Conservation (phyloP, 768 basidiomycete species). For the Leccinum ochraceum region DNA sequence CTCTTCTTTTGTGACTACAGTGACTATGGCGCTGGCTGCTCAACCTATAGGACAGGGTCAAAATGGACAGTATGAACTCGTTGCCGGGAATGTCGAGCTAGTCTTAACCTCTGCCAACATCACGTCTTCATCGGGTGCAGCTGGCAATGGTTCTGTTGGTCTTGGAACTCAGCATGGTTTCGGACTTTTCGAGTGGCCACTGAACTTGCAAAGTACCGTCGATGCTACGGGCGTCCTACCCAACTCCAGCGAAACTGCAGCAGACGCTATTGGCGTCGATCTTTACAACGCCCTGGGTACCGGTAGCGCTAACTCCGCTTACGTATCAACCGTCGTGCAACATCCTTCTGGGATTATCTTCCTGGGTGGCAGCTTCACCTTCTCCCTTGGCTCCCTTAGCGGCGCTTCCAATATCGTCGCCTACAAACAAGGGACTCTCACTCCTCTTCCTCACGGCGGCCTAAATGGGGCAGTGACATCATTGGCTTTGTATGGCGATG, state of each 20-base stretch:
- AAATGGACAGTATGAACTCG: slow-evolving; percentile 71
- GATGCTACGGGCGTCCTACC: slow-evolving; percentile 65
- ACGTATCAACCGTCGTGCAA: slow-evolving; percentile 58
- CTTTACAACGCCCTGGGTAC: slow-evolving; percentile 65
- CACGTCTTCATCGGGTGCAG: slow-evolving; percentile 35
- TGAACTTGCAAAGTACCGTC: slow-evolving; percentile 41
- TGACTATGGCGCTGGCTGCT: slow-evolving; percentile 73
- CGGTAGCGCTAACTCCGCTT: slow-evolving; percentile 33
- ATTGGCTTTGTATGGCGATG: slow-evolving; percentile 59
- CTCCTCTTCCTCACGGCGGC: slow-evolving; percentile 60
- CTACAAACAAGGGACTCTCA: slow-evolving; percentile 60
- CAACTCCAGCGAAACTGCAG: slow-evolving; percentile 67
- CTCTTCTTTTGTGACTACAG: slow-evolving; percentile 66
- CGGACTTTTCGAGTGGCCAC: slow-evolving; percentile 90
- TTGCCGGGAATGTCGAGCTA: slow-evolving; percentile 86
- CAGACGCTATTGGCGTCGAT: slow-evolving; percentile 63
- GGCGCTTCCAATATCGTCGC: slow-evolving; percentile 71
- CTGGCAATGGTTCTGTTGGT: slow-evolving; percentile 33
- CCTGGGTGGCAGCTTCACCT: slow-evolving; percentile 75
- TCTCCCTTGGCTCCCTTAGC: slow-evolving; percentile 55
- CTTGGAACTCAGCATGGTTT: slow-evolving; percentile 52
- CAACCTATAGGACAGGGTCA: slow-evolving; percentile 62
- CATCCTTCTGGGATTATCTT: slow-evolving; percentile 68
- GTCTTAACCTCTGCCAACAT: slow-evolving; percentile 63
- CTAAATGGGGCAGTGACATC: slow-evolving; percentile 79